Conservation (phyloP, 2,329 filamentous ascomycete species). For the Alternaria postmessia region DNA sequence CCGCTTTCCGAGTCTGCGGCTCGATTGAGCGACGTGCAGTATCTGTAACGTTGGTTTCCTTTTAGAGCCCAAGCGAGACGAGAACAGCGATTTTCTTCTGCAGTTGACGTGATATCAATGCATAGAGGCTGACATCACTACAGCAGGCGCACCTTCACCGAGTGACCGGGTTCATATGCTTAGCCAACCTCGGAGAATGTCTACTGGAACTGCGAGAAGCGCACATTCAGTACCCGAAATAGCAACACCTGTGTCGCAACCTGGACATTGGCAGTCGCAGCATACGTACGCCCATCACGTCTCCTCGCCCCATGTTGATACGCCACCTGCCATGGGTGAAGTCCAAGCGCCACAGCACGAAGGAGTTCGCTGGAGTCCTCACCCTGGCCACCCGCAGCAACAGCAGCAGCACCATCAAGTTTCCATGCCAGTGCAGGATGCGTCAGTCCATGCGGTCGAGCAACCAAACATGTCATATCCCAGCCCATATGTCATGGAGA, state of each 20-base stretch:
- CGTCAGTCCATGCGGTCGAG: slow-evolving; percentile 43
- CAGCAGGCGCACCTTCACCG: slow-evolving; percentile 47
- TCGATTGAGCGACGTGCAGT: slow-evolving; percentile 37
- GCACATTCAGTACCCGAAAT: slow-evolving; percentile 49
- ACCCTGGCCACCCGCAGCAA: slow-evolving; percentile 45
- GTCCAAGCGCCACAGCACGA: slow-evolving; percentile 40
- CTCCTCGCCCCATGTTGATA: slow-evolving; percentile 48
- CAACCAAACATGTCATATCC: slow-evolving; percentile 42
- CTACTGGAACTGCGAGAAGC: slow-evolving; percentile 49
- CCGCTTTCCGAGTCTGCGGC: slow-evolving; percentile 21
- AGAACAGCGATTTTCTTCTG: slow-evolving; percentile 12
- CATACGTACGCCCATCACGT: slow-evolving; percentile 45
- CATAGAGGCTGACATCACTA: slow-evolving; percentile 29
- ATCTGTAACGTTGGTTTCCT: slow-evolving; percentile 28
- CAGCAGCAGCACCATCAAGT: slow-evolving; percentile 46
- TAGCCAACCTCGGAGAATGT: slow-evolving; percentile 48
- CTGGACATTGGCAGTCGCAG: slow-evolving; percentile 49
- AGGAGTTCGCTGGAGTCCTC: slow-evolving; percentile 45
- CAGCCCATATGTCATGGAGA: slow-evolving; percentile 49
- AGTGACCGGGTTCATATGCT: slow-evolving; percentile 51
- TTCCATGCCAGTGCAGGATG: slow-evolving; percentile 45
- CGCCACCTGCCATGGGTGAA: slow-evolving; percentile 39
- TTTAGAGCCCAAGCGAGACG: slow-evolving; percentile 16
- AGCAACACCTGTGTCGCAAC: slow-evolving; percentile 47
- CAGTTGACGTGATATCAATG: slow-evolving; percentile 29